These are phyloP conservation scores for Populus alba DNA, from an alignment of 345 rosid genomes.

Conservation along the genomic window DNA sequence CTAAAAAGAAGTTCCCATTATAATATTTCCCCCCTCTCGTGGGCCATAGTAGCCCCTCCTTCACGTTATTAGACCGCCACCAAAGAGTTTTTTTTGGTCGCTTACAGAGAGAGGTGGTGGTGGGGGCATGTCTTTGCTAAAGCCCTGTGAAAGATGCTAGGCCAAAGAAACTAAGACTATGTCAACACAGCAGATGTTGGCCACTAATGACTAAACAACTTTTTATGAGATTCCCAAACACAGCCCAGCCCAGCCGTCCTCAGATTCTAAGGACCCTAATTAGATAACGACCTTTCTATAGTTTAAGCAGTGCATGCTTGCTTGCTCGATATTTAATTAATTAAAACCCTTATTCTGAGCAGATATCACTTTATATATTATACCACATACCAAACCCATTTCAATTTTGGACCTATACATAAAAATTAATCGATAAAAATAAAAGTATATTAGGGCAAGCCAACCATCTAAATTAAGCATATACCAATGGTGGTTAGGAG, in stretches of 20 bases:
- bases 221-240: constrained; percentile 28
- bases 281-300: constrained; percentile 24
- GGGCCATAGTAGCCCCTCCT: constrained; percentile 21
- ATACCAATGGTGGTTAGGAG: background rate
- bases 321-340: background rate
- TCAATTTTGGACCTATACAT: constrained; percentile 14
- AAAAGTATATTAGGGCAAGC: background rate
- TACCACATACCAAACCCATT: constrained; percentile 39
- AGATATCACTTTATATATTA: constrained; percentile 7
- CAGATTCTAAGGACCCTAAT: constrained; percentile 39
- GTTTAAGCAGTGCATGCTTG: background rate
- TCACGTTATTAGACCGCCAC: background rate
- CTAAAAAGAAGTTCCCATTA: constrained; percentile 70
- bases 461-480: background rate
- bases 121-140: constrained; percentile 1
- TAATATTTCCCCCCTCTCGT: background rate
- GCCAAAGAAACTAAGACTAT: constrained; percentile 9
- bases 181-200: constrained; percentile 30
- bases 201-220: constrained; percentile 32
- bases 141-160: constrained; percentile 2
- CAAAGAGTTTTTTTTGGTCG: background rate
- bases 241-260: constrained; percentile 45
- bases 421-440: background rate
- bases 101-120: background rate
- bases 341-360: background rate